Evolutionary conservation across 176 grass and related monocot species (phyloP), one percentile per base, ranked within the genome.

Genomic region (Tillandsia fasciculata): DNA sequence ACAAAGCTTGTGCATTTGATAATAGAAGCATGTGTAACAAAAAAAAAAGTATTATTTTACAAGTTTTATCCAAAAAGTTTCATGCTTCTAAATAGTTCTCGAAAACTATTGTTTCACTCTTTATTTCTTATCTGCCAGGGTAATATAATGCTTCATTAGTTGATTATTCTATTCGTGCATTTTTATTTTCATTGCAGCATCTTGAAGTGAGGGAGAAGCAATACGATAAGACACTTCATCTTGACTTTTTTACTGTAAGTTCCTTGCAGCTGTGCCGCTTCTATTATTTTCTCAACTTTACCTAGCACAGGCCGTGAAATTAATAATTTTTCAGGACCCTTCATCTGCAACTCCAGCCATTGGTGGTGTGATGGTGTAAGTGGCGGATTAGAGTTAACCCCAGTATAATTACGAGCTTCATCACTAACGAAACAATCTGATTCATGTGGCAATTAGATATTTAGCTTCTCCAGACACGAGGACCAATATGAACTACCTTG

Each of bases 181-280:
- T 20, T 56, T 65, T 23, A 11, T 52, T 48, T 52, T 4, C 10
- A 33, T 59, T 77, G 73, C 80, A 99, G 94, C 71, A 93, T 65
- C 79, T 99, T 7, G 86, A 99, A 86, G 74, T 93, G 74, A 83
- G 94, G 61, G 94, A 99, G 77, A 99, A 93, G 75, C 87, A 97
- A 50, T 99, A 99, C 53, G 94, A 99, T 72, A 83, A 81, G 70
- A 93, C 92, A 77, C 70, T 99, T 80, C 85, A 90, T 67, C 51
- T 93, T 76, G 80, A 97, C 64, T 82, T 93, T 47, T 99, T 75
- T 73, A 99, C 84, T 10, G 89, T 96, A 92, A 83, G 88, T 77
- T 72, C 49, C 64, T 50, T 52, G 29, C 65, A 56, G 24, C 77
- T 67, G 18, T 88, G 64, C 12, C 48, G 28, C 51, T 9, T 15